These are phyloP conservation scores for Yarrowia galli DNA, from an alignment of 1,139 yeast genomes.

Conservation along the genomic window DNA sequence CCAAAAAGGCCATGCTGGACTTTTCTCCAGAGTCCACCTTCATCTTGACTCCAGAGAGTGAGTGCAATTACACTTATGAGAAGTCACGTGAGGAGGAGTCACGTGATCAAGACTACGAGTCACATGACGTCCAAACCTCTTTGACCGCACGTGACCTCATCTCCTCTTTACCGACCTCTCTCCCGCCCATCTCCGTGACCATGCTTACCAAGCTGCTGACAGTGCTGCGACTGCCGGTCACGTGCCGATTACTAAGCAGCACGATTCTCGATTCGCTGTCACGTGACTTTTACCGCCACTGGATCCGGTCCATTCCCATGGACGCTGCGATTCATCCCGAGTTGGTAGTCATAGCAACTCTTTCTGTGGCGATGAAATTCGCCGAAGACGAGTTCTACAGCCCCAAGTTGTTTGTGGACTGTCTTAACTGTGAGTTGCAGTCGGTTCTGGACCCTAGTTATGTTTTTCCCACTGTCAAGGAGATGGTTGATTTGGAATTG, in stretches of 20 bases:
- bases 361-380: slow-evolving; percentile 42
- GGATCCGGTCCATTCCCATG: slow-evolving; percentile 41
- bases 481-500: slow-evolving; percentile 40
- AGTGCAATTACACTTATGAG: slow-evolving; percentile 2
- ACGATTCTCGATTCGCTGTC: slow-evolving; percentile 41
- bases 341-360: slow-evolving; percentile 40
- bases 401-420: slow-evolving; percentile 28
- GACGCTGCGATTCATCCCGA: slow-evolving; percentile 42
- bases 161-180: neutral
- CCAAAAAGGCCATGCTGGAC: slow-evolving; percentile 30
- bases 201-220: neutral
- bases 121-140: neutral
- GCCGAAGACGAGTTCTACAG: slow-evolving; percentile 40
- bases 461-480: slow-evolving; percentile 38
- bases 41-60: slow-evolving; percentile 13
- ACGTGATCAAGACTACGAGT: neutral
- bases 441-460: slow-evolving; percentile 18
- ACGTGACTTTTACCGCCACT: slow-evolving; percentile 41
- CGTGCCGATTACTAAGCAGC: neutral
- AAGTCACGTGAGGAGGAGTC: no score
- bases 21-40: slow-evolving; percentile 31
- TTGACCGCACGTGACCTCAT: slow-evolving; percentile 22
- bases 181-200: slow-evolving; percentile 13
- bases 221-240: slow-evolving; percentile 1
- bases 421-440: slow-evolving; percentile 38